phyloP scores from a whole-genome alignment of 2,329 filamentous ascomycete species.

The Diplodia intermedia region DNA sequence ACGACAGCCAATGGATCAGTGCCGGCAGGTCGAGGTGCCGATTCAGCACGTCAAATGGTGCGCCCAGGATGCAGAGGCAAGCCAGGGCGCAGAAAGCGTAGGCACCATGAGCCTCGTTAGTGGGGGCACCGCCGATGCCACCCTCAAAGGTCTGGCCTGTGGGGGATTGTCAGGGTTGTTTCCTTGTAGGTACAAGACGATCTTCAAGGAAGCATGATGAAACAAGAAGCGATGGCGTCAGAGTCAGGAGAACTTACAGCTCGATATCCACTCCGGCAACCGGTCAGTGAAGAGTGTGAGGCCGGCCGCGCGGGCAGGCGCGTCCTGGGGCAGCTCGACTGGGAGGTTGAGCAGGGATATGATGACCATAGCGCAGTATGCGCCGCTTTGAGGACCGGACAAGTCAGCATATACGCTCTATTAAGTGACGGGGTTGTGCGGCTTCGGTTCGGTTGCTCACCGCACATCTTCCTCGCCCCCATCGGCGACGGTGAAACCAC shows the following conservation, averaged over 20 bases:
- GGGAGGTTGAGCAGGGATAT: conserved; percentile 85
- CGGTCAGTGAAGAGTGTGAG: conserved; percentile 76
- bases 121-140: conserved; percentile 84
- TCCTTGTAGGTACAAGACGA: conserved; percentile 8
- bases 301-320: conserved; percentile 67
- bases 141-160: conserved; percentile 84
- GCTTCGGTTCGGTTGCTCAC: conserved; percentile 55
- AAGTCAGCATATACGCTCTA: conserved; percentile 32
- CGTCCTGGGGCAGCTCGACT: conserved; percentile 75
- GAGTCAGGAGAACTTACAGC: conserved; percentile 60
- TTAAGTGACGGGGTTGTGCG: conserved; percentile 13
- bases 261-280: conserved; percentile 78
- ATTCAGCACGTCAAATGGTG: conserved; percentile 75
- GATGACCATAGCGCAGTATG: conserved; percentile 87
- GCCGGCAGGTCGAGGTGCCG: conserved; percentile 70
- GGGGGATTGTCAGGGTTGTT: conserved; percentile 43
- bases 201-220: conserved; percentile 30
- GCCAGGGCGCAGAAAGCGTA: conserved; percentile 95
- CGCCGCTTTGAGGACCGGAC: conserved; percentile 65
- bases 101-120: conserved; percentile 91
- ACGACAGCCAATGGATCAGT: conserved; percentile 85
- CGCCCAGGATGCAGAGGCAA: conserved; percentile 83
- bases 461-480: conserved; percentile 93
- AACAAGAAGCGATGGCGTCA: conserved; percentile 49
- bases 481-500: conserved; percentile 86